Evolutionary conservation across 176 grass and related monocot genomes (phyloP), one percentile per base, ranked within the genome.

Genomic region (Oryza australiensis): DNA sequence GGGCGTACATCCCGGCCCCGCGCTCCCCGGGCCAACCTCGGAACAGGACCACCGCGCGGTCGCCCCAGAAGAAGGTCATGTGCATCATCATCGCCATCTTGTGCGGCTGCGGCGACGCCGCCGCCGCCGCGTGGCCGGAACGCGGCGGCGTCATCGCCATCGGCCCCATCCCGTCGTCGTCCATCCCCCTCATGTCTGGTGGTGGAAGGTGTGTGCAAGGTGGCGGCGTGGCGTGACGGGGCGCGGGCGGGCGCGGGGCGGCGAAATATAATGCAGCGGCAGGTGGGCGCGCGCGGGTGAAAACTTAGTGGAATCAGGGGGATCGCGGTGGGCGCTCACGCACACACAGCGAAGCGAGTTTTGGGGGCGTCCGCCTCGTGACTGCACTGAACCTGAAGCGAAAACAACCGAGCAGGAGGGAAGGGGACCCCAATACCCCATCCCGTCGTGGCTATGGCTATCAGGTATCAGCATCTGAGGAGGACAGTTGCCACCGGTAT

Each of bases 31-130:
- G 90, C 93, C 93, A 95, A 10, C 85, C 88, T 35, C 79, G 66
- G 82, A 95, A 90, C 30, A 95, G 87, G 59, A 92, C 80, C 45
- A 85, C 78, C 7, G 81, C 27, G 71, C 66, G 81, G 72, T 86
- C 81, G 18, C 90, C 79, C 87, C 87, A 95, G 77, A 86, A 95
- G 79, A 95, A 95, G 66, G 85, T 35, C 93, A 86, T 90, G 66
- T 90, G 93, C 90, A 86, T 90, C 81, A 73, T 75, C 69, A 29
- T 28, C 71, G 22, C 15, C 86, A 34, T 64, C 8, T 34, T 46
- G 66, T 71, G 87, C 43, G 9, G 10, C 34, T 1, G 49, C 49
- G 4, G 49, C 49, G 16, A 18, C 16, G 81, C 1, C 1, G 75
- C 1, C 0, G 89, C 37, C 23, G 46, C 2, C 67, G 30, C 24